Evolutionary conservation across 2,329 filamentous ascomycete genomes (phyloP).

Genomic region (Geoglossum cookeanum): DNA sequence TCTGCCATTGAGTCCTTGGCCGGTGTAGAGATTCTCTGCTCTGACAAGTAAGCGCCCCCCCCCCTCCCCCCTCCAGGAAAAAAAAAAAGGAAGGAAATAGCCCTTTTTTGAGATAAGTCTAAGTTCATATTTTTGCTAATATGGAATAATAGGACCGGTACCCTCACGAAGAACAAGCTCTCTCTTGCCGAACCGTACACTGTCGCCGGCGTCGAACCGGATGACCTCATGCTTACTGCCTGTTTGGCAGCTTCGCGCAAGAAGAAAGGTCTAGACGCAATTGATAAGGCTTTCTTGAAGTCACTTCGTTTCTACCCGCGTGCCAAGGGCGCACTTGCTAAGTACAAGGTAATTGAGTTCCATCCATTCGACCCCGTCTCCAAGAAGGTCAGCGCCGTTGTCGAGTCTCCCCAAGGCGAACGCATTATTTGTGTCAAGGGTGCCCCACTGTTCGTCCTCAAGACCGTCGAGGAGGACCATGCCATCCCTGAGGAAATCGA

Average conservation of each 20-base stretch:
- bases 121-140: not conserved
- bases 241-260: slow-evolving; percentile 80
- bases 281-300: slow-evolving; percentile 89
- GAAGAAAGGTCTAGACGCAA: slow-evolving; percentile 90
- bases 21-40: slow-evolving; percentile 85
- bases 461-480: slow-evolving; percentile 73
- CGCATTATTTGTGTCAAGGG: slow-evolving; percentile 81
- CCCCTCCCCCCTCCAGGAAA: not conserved
- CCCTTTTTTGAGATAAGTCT: no score
- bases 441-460: slow-evolving; percentile 70
- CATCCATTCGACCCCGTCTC: slow-evolving; percentile 81
- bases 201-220: slow-evolving; percentile 60
- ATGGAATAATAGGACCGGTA: slow-evolving; percentile 43
- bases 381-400: slow-evolving; percentile 75
- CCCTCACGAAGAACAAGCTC: slow-evolving; percentile 85
- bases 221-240: slow-evolving; percentile 83
- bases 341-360: slow-evolving; percentile 74
- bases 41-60: slow-evolving; percentile 41
- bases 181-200: slow-evolving; percentile 72
- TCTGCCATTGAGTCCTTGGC: slow-evolving; percentile 82
- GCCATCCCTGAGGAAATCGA: slow-evolving; percentile 58
- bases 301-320: slow-evolving; percentile 63
- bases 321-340: slow-evolving; percentile 60
- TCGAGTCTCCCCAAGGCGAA: slow-evolving; percentile 68
- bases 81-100: no score